Percentiles rank a stretch among this genome's conserved stretches.
phyloP scores from a whole-genome alignment of 768 basidiomycete species.

The Fomitopsis pulvina region DNA sequence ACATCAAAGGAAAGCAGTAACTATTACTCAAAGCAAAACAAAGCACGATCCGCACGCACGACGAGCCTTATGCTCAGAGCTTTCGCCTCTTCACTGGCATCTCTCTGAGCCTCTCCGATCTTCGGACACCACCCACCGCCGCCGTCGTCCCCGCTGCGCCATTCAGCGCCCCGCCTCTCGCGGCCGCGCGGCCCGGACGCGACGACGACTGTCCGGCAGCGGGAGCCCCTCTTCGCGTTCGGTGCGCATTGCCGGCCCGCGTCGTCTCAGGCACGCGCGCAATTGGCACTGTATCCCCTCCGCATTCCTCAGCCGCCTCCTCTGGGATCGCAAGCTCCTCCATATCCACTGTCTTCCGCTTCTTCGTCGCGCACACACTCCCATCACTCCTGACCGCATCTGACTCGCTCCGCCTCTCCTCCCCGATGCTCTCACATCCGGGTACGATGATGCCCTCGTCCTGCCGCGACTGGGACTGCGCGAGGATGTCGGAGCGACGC shows the following conservation, averaged over 20 bases:
- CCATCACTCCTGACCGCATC: constrained; percentile 9
- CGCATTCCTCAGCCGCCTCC: constrained; percentile 14
- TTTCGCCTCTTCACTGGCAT: background rate
- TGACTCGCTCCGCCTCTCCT: background rate
- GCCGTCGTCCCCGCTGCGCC: background rate
- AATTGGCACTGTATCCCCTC: background rate
- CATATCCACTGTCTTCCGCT: constrained; percentile 28
- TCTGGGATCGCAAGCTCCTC: constrained; percentile 18
- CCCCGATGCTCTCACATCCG: constrained; percentile 14
- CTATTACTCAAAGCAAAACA: too few relatives aligned
- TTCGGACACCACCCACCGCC: background rate
- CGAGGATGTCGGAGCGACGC: constrained; percentile 12
- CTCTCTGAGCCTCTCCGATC: background rate
- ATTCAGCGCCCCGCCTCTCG: background rate
- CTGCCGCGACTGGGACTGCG: constrained; percentile 32
- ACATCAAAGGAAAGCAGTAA: too few relatives aligned
- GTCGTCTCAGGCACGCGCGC: background rate
- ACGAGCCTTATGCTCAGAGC: background rate
- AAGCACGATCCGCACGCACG: too few relatives aligned
- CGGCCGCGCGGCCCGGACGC: background rate
- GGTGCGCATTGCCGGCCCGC: background rate
- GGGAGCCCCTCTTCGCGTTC: background rate
- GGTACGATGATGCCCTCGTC: constrained; percentile 30
- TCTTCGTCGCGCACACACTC: constrained; percentile 18
- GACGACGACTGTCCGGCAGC: background rate